Conservation (phyloP, 2,329 filamentous ascomycete species). For the Hymenoscyphus albidus region DNA sequence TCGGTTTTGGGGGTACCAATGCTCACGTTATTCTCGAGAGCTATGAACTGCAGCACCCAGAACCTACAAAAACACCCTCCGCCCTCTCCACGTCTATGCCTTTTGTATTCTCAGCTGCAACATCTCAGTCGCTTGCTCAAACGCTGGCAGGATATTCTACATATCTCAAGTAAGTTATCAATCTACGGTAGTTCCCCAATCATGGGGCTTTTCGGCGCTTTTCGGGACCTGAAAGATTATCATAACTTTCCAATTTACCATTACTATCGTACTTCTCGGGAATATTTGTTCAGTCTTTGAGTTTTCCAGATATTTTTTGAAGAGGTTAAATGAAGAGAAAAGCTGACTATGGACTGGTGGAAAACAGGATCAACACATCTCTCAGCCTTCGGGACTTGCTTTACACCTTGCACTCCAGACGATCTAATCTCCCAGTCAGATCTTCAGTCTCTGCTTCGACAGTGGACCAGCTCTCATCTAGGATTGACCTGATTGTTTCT, state of each 20-base stretch:
- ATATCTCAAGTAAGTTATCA: constrained; percentile 5
- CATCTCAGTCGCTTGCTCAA: constrained; percentile 7
- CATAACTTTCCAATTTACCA: too few relatives aligned
- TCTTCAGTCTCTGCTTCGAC: constrained; percentile 11
- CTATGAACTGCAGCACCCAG: not conserved
- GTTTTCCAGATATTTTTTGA: not conserved
- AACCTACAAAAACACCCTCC: too few relatives aligned
- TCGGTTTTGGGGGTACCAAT: not conserved
- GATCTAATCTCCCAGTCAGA: constrained; percentile 5
- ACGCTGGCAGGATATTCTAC: constrained; percentile 4
- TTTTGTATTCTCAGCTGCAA: constrained; percentile 8
- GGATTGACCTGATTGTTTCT: constrained; percentile 13
- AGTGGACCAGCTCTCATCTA: constrained; percentile 11
- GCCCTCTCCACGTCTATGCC: not conserved
- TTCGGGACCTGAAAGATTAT: too few relatives aligned
- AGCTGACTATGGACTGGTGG: not conserved
- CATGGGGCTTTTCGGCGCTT: too few relatives aligned
- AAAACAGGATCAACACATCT: constrained; percentile 9
- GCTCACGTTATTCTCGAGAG: not conserved
- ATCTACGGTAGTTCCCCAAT: not conserved
- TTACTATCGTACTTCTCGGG: too few relatives aligned
- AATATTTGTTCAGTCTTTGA: too few relatives aligned
- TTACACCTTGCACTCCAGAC: constrained; percentile 9
- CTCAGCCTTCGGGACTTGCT: constrained; percentile 10
- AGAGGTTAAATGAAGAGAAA: not conserved